Percentiles rank a stretch among this genome's conserved stretches.
These are phyloP conservation scores for Xanthoceras sorbifolium DNA, from an alignment of 345 rosid species.

Conservation along the genomic window DNA sequence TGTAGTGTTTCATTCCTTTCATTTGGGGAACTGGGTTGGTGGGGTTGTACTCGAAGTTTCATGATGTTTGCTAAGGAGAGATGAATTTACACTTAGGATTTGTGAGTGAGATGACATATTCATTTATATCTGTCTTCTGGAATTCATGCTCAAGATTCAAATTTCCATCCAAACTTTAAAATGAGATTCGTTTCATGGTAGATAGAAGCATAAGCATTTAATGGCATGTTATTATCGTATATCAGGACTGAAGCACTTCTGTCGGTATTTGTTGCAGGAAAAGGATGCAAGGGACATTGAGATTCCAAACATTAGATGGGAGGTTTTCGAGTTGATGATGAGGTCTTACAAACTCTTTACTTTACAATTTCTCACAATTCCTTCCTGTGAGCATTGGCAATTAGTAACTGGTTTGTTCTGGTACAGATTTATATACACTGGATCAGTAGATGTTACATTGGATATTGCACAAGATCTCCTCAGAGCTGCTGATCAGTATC, in stretches of 20 bases:
- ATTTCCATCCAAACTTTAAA: neutral
- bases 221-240: constrained; percentile 2
- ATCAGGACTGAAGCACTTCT: neutral
- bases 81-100: neutral
- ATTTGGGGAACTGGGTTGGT: neutral
- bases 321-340: constrained; percentile 99
- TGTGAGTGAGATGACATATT: constrained; percentile 2
- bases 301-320: constrained; percentile 99
- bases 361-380: constrained; percentile 11
- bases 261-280: constrained; percentile 53
- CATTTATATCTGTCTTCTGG: constrained; percentile 6
- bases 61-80: constrained; percentile 5
- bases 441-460: constrained; percentile 81
- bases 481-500: constrained; percentile 99
- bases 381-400: neutral
- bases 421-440: constrained; percentile 93
- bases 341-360: constrained; percentile 50
- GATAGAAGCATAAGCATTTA: neutral
- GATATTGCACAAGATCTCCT: constrained; percentile 95
- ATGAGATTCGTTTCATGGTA: neutral
- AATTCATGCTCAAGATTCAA: neutral
- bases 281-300: constrained; percentile 97
- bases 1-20: constrained; percentile 8
- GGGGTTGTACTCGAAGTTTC: neutral
- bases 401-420: constrained; percentile 25